Evolutionary conservation across 257 asterid genomes (phyloP).

Genomic region (Parsonsia alboflavescens): DNA sequence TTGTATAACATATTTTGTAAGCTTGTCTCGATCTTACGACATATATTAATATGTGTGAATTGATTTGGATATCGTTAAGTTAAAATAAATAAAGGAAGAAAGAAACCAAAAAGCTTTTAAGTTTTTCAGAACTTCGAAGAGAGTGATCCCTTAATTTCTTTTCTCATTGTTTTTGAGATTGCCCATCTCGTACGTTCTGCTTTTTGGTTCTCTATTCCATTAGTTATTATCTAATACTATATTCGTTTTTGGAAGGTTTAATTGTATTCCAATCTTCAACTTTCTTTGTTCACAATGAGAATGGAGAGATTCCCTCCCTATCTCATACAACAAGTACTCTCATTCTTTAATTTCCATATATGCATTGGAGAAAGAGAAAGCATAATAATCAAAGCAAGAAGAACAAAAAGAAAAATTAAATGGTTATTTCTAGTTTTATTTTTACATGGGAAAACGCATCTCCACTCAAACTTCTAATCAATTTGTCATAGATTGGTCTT

Average conservation of each 20-base stretch:
- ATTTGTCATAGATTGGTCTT: neutral
- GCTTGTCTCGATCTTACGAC: too few species aligned
- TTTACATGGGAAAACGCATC: neutral
- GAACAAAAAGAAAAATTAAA: neutral
- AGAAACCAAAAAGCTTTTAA: slow-evolving; percentile 35
- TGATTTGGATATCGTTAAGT: too few species aligned
- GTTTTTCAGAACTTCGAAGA: slow-evolving; percentile 31
- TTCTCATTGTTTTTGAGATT: slow-evolving; percentile 21
- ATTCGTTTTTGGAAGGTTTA: slow-evolving; percentile 14
- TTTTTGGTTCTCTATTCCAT: slow-evolving; percentile 12
- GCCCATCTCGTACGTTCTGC: slow-evolving; percentile 39
- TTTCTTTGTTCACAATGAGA: slow-evolving; percentile 1
- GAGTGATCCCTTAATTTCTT: slow-evolving; percentile 26
- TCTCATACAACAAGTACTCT: neutral
- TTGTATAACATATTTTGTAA: too few species aligned
- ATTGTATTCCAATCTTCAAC: slow-evolving; percentile 3
- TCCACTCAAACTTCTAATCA: neutral
- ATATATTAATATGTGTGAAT: too few species aligned
- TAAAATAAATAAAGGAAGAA: too few species aligned
- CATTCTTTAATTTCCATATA: neutral
- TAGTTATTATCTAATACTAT: too few species aligned
- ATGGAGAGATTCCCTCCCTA: neutral
- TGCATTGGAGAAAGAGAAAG: slow-evolving; percentile 43
- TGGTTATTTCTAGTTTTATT: neutral
- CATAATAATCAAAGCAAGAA: slow-evolving; percentile 8